A percentile compares a stretch with the other conserved stretches of the same genome.
These are phyloP conservation scores for Zizania palustris DNA, from an alignment of 202 grass and related monocot species.

Conservation along the genomic window DNA sequence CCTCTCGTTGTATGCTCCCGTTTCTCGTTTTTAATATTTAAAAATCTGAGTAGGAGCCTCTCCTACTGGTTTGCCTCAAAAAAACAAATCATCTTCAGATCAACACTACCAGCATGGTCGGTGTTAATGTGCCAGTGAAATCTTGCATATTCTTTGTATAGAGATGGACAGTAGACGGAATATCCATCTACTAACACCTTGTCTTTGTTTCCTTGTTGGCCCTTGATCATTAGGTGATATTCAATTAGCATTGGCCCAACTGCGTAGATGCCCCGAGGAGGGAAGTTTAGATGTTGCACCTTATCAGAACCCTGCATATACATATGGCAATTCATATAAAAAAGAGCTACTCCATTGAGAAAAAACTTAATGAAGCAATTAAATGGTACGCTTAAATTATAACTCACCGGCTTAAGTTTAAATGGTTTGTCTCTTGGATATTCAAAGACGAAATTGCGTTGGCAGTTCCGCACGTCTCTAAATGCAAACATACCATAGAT, in stretches of 20 bases:
- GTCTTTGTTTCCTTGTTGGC: too few species aligned
- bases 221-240: too few species aligned
- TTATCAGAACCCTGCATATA: not conserved
- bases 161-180: not conserved
- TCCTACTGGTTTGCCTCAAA: too few species aligned
- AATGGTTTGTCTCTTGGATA: not conserved
- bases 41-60: too few species aligned
- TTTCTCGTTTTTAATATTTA: too few species aligned
- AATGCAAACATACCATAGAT: not conserved
- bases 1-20: too few species aligned
- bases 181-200: not conserved
- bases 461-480: not conserved
- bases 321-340: too few species aligned
- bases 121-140: not conserved
- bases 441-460: not conserved
- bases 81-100: conserved; percentile 11
- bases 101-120: not conserved
- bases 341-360: too few species aligned
- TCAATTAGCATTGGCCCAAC: not conserved
- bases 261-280: not conserved
- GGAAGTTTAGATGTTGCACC: not conserved
- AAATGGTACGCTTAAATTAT: not conserved
- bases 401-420: not conserved
- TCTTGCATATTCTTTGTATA: not conserved
- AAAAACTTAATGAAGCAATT: not conserved